phyloP scores from a whole-genome alignment of 2,329 filamentous ascomycete species.

The Exophiala sp. region DNA sequence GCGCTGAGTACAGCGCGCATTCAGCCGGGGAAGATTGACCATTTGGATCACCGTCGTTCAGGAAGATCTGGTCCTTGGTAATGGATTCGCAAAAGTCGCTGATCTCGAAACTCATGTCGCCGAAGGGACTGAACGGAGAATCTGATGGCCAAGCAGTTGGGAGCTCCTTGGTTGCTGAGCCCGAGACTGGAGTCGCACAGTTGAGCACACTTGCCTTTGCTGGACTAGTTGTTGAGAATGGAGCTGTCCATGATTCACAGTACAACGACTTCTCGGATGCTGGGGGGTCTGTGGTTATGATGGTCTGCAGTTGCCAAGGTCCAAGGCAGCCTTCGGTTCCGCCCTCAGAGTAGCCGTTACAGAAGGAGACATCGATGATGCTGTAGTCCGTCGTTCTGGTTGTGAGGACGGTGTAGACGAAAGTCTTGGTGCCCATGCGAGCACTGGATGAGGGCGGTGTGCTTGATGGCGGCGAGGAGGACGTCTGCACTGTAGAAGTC shows the following conservation, averaged over 20 bases:
- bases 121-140: background rate
- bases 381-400: background rate
- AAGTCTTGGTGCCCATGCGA: no score
- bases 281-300: background rate
- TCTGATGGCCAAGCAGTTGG: background rate
- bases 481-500: no score
- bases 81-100: no score
- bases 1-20: no score
- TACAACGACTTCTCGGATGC: background rate
- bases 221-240: conserved; percentile 1
- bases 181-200: background rate
- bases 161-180: background rate
- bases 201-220: background rate
- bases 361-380: background rate
- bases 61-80: no score
- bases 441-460: no score
- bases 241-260: conserved; percentile 1
- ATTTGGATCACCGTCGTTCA: no score
- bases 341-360: background rate
- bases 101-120: no score
- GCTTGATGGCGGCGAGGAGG: no score
- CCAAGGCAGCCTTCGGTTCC: background rate
- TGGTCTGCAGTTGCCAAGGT: background rate
- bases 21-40: no score
- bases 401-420: background rate